Percentiles rank a stretch among this genome's conserved stretches.
These are phyloP conservation scores for Xerocomus cyaneibrunnescens DNA, from an alignment of 1,284 basidiomycete species.

Conservation along the genomic window DNA sequence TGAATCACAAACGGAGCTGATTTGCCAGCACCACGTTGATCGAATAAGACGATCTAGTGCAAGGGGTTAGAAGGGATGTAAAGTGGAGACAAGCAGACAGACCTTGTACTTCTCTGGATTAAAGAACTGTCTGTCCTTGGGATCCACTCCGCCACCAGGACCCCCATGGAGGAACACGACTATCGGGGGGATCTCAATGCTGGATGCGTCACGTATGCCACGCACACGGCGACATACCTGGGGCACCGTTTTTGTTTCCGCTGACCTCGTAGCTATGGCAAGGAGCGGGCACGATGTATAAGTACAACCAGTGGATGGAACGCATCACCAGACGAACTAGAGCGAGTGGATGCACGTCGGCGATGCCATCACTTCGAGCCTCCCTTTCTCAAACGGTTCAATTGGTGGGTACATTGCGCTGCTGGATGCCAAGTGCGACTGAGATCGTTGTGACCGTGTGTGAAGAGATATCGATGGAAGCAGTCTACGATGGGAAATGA, in stretches of 20 bases:
- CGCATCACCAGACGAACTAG: slow-evolving; percentile 54
- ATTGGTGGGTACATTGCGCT: slow-evolving; percentile 57
- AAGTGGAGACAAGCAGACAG: slow-evolving; percentile 19
- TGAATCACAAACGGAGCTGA: slow-evolving; percentile 64
- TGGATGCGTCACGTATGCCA: background rate
- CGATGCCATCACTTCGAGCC: slow-evolving; percentile 62
- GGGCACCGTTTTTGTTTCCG: slow-evolving; percentile 73
- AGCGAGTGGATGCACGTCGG: slow-evolving; percentile 63
- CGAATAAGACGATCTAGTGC: slow-evolving; percentile 70
- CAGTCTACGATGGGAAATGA: slow-evolving; percentile 14
- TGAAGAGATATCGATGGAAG: slow-evolving; percentile 24
- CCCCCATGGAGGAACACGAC: slow-evolving; percentile 87
- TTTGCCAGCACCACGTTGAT: slow-evolving; percentile 87
- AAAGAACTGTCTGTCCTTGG: slow-evolving; percentile 75
- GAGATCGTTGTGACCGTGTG: slow-evolving; percentile 2
- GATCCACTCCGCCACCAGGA: slow-evolving; percentile 71
- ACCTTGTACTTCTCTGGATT: slow-evolving; percentile 84
- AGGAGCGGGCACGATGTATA: background rate
- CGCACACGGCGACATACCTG: slow-evolving; percentile 51
- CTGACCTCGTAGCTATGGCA: slow-evolving; percentile 71
- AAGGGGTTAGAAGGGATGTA: slow-evolving; percentile 1
- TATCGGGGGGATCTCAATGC: slow-evolving; percentile 26
- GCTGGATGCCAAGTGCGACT: slow-evolving; percentile 1
- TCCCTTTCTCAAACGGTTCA: slow-evolving; percentile 64
- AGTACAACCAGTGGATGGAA: slow-evolving; percentile 2